Evolutionary conservation across 1,284 basidiomycete species (phyloP).

Genomic region (Ceratobasidium sp.): DNA sequence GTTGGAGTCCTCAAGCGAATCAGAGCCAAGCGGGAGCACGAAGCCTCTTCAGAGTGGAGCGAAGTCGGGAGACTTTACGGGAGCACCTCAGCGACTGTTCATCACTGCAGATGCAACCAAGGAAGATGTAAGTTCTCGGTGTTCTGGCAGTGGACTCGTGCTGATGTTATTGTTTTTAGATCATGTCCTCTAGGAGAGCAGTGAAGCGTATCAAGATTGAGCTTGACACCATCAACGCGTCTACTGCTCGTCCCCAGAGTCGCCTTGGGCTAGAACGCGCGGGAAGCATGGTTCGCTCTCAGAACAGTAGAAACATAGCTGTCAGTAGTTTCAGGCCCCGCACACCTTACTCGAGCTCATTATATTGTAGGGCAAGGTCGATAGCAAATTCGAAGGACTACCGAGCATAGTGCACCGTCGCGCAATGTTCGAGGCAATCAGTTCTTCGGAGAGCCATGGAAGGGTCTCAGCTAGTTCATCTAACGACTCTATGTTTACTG

Average conservation of each 20-base stretch:
- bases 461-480: conserved; percentile 22
- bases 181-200: conserved; percentile 73
- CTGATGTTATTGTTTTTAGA: conserved; percentile 58
- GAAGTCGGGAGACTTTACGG: conserved; percentile 3
- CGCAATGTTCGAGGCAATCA: conserved; percentile 42
- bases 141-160: conserved; percentile 1
- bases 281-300: conserved; percentile 57
- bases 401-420: conserved; percentile 41
- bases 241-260: conserved; percentile 39
- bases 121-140: conserved; percentile 71
- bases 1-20: neutral
- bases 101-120: conserved; percentile 66
- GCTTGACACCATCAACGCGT: conserved; percentile 50
- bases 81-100: conserved; percentile 21
- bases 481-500: neutral
- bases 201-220: conserved; percentile 80
- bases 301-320: conserved; percentile 58
- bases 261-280: conserved; percentile 44
- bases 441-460: conserved; percentile 6
- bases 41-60: neutral
- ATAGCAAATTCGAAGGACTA: conserved; percentile 21
- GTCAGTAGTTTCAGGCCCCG: conserved; percentile 53
- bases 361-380: conserved; percentile 19
- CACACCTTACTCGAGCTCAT: neutral
- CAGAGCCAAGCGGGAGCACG: neutral